These are phyloP conservation scores for Daldinia grandis DNA, from an alignment of 495 filamentous ascomycete genomes.

Conservation along the genomic window DNA sequence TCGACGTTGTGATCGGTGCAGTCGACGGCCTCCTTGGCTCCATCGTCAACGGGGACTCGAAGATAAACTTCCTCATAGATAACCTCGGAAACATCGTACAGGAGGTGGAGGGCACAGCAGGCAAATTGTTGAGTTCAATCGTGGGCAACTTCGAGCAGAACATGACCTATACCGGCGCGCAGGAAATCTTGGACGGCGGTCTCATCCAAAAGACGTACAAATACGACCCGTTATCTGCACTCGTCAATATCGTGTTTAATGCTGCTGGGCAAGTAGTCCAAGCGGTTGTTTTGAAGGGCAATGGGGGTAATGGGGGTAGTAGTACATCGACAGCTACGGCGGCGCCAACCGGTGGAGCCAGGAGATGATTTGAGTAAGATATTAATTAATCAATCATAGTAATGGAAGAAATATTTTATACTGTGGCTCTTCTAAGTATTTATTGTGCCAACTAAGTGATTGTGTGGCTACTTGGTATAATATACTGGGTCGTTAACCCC, in stretches of 20 bases:
- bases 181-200: slow-evolving; percentile 55
- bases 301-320: slow-evolving; percentile 12
- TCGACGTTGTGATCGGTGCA: slow-evolving; percentile 60
- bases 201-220: slow-evolving; percentile 62
- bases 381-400: background rate
- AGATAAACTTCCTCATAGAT: slow-evolving; percentile 63
- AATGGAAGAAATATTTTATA: background rate
- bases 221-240: slow-evolving; percentile 60
- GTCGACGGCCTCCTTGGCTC: slow-evolving; percentile 63
- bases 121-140: slow-evolving; percentile 53
- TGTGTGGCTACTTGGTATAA: no score
- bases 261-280: slow-evolving; percentile 63
- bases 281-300: slow-evolving; percentile 54
- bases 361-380: background rate
- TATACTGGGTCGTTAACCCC: no score
- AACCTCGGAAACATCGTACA: slow-evolving; percentile 68
- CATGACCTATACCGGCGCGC: slow-evolving; percentile 63
- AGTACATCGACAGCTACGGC: slow-evolving; percentile 14
- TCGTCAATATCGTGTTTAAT: slow-evolving; percentile 67
- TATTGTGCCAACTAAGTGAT: no score
- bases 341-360: background rate
- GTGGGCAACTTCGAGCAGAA: slow-evolving; percentile 64
- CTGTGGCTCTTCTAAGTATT: no score
- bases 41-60: slow-evolving; percentile 61
- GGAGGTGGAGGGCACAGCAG: slow-evolving; percentile 54